phyloP scores from a whole-genome alignment of 805 yeast genomes.

The Candida pseudofarinosa region DNA sequence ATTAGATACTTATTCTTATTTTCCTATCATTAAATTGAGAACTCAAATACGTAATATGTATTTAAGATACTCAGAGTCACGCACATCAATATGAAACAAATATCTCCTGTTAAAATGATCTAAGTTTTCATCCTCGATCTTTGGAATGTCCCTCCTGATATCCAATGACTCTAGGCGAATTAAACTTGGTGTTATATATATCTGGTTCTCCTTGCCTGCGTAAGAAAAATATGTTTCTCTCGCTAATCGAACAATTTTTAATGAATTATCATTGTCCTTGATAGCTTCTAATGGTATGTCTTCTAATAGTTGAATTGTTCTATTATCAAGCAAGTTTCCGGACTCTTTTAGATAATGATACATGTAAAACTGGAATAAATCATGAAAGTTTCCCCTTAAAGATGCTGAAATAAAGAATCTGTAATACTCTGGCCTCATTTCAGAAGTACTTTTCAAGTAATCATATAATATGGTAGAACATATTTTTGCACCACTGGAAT shows the following conservation, averaged over 20 bases:
- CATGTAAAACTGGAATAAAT: slow-evolving; percentile 20
- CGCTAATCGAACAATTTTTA: not conserved
- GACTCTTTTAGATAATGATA: slow-evolving; percentile 17
- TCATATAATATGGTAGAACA: slow-evolving; percentile 22
- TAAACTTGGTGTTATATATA: too few species aligned
- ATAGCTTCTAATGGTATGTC: slow-evolving; percentile 12
- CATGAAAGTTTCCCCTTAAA: slow-evolving; percentile 20
- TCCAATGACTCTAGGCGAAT: not conserved
- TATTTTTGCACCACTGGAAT: slow-evolving; percentile 23
- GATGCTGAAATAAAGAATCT: slow-evolving; percentile 19
- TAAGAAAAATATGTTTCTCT: not conserved
- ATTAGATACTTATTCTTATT: too few species aligned
- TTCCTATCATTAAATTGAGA: not conserved
- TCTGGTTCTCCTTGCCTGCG: not conserved
- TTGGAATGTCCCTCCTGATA: not conserved
- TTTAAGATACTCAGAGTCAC: slow-evolving; percentile 23
- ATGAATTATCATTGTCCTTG: slow-evolving; percentile 10
- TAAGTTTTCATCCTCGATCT: slow-evolving; percentile 2
- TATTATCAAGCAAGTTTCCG: slow-evolving; percentile 6
- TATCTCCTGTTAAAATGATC: slow-evolving; percentile 15
- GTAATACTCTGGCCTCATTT: slow-evolving; percentile 16
- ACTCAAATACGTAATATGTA: slow-evolving; percentile 9
- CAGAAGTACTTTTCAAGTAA: slow-evolving; percentile 11
- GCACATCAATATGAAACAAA: slow-evolving; percentile 14
- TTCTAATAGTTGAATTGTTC: slow-evolving; percentile 8